These are phyloP conservation scores for Cystodermella granulosa DNA, from an alignment of 1,284 basidiomycete species.

Conservation along the genomic window DNA sequence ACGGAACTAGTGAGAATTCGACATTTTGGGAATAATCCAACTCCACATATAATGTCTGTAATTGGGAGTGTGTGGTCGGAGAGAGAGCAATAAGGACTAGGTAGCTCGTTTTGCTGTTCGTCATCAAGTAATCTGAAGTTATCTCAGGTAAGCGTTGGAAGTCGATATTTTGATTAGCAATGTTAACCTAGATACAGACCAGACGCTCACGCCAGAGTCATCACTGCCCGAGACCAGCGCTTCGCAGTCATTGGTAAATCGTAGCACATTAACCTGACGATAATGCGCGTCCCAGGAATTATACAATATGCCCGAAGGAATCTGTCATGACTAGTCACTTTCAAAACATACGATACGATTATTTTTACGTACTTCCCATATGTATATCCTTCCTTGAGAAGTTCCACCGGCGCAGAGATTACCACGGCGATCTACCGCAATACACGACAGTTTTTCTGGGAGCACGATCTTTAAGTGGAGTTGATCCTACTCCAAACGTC, in stretches of 20 bases:
- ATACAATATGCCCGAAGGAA: conserved; percentile 84
- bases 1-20: conserved; percentile 77
- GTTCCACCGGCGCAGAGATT: conserved; percentile 84
- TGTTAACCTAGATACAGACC: conserved; percentile 79
- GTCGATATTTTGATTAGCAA: conserved; percentile 17
- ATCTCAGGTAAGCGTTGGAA: conserved; percentile 13
- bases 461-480: conserved; percentile 80
- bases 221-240: conserved; percentile 83
- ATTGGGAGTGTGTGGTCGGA: conserved; percentile 90
- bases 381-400: conserved; percentile 79
- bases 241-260: conserved; percentile 77
- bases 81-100: conserved; percentile 74
- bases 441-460: conserved; percentile 80
- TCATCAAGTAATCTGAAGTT: conserved; percentile 62
- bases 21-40: conserved; percentile 74
- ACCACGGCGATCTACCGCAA: conserved; percentile 71
- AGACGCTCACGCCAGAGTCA: conserved; percentile 84
- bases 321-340: conserved; percentile 42
- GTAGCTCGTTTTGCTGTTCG: conserved; percentile 61
- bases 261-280: conserved; percentile 76
- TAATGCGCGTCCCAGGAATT: conserved; percentile 94
- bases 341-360: conserved; percentile 4
- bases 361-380: conserved; percentile 79
- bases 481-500: conserved; percentile 65
- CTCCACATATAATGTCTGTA: conserved; percentile 74